Evolutionary conservation across 345 rosid genomes (phyloP).

Genomic region (Eutrema yunnanense): DNA sequence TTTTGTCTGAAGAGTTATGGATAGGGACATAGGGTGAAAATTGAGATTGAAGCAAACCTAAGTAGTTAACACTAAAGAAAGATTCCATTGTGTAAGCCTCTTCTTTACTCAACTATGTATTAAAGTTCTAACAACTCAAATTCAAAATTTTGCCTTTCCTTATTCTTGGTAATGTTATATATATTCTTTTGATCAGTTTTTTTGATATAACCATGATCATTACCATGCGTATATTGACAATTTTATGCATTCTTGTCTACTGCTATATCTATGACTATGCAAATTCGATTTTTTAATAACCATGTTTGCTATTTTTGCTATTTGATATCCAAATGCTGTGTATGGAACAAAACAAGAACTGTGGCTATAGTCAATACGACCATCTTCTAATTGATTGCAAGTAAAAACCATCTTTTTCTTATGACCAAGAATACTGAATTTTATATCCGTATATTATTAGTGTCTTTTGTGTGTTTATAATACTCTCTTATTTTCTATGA

Average conservation of each 20-base stretch:
- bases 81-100: conserved; percentile 17
- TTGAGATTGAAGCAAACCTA: conserved; percentile 20
- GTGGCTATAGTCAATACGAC: background rate
- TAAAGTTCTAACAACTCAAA: conserved; percentile 17
- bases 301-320: background rate
- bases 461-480: background rate
- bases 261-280: background rate
- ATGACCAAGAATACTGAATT: background rate
- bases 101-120: conserved; percentile 23
- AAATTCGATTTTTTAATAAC: background rate
- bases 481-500: background rate
- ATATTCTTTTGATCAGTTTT: background rate
- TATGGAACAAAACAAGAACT: background rate
- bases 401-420: background rate
- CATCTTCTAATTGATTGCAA: background rate
- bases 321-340: background rate
- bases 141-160: background rate
- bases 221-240: background rate
- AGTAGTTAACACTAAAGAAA: conserved; percentile 1
- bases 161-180: conserved; percentile 10
- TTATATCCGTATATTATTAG: background rate
- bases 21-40: background rate
- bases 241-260: background rate
- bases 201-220: background rate
- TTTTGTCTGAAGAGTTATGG: background rate